These are phyloP conservation scores for Hydnomerulius pinastri DNA, from an alignment of 768 basidiomycete genomes.

Conservation along the genomic window DNA sequence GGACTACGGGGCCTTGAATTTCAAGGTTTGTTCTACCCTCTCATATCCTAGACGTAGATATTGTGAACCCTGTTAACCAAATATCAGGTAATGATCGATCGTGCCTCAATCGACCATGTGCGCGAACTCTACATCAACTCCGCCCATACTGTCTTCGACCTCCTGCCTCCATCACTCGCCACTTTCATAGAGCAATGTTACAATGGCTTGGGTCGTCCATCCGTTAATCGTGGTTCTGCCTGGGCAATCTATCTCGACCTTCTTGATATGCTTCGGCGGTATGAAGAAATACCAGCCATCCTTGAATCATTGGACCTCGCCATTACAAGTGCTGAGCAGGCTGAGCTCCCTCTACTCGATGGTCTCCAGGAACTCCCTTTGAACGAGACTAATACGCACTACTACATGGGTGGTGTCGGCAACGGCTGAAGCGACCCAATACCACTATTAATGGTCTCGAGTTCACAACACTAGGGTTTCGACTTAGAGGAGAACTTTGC, in stretches of 20 bases:
- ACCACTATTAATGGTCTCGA: neutral
- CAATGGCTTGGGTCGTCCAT: neutral
- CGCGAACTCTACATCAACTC: neutral
- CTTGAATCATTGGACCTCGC: no score
- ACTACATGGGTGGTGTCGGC: neutral
- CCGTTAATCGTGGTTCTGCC: neutral
- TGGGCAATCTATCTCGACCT: neutral
- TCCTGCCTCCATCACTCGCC: neutral
- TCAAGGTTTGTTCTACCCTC: no score
- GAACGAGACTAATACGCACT: neutral
- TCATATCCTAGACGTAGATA: neutral
- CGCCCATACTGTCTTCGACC: neutral
- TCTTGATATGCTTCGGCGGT: neutral
- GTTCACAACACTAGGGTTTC: no score
- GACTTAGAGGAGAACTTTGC: no score
- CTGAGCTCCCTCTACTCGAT: neutral
- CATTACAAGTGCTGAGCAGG: neutral
- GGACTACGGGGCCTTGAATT: conserved; percentile 31
- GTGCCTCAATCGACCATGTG: no score
- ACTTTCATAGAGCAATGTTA: neutral
- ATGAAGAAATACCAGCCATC: neutral
- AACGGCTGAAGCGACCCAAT: neutral
- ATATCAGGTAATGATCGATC: conserved; percentile 25
- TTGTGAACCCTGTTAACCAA: neutral
- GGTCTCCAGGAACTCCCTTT: neutral